A percentile compares a stretch with the other conserved stretches of the same genome.
These are phyloP conservation scores for Parathielavia appendiculata DNA, from an alignment of 495 filamentous ascomycete species.

Conservation along the genomic window DNA sequence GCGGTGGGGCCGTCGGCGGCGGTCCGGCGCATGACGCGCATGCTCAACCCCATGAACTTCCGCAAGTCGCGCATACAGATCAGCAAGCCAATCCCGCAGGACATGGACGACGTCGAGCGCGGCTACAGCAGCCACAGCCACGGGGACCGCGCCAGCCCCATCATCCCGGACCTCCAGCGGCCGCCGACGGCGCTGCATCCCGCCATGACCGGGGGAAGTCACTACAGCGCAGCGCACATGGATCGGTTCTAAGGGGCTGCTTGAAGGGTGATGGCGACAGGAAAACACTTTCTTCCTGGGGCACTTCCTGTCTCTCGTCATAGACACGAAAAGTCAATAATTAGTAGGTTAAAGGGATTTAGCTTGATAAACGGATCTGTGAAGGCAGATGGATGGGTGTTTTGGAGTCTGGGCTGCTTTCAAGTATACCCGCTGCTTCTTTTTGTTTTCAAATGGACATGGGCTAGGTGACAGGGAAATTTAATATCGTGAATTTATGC, in stretches of 20 bases:
- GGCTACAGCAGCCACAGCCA: constrained; percentile 15
- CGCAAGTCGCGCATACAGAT: constrained; percentile 39
- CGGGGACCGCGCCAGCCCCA: constrained; percentile 38
- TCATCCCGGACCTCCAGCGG: constrained; percentile 45
- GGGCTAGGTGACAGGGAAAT: not conserved
- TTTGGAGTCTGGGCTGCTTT: constrained; percentile 3
- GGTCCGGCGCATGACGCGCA: constrained; percentile 26
- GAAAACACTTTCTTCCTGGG: not conserved
- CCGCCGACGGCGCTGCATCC: constrained; percentile 50
- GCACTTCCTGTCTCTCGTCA: not conserved
- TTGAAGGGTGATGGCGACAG: not conserved
- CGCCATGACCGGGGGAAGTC: constrained; percentile 32
- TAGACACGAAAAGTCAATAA: constrained; percentile 8
- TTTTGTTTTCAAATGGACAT: not conserved
- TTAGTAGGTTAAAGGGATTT: not conserved
- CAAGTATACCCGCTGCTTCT: constrained; percentile 12
- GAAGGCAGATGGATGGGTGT: constrained; percentile 2
- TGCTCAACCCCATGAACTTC: constrained; percentile 36
- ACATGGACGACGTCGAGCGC: constrained; percentile 30
- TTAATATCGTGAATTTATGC: not conserved
- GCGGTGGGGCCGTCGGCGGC: constrained; percentile 12
- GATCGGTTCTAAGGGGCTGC: constrained; percentile 24
- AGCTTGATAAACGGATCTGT: not conserved
- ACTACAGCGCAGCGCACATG: constrained; percentile 48
- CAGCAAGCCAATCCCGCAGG: constrained; percentile 38